Evolutionary conservation across 164 flowering plant species (phyloP).

Genomic region (Chimonanthus praecox): DNA sequence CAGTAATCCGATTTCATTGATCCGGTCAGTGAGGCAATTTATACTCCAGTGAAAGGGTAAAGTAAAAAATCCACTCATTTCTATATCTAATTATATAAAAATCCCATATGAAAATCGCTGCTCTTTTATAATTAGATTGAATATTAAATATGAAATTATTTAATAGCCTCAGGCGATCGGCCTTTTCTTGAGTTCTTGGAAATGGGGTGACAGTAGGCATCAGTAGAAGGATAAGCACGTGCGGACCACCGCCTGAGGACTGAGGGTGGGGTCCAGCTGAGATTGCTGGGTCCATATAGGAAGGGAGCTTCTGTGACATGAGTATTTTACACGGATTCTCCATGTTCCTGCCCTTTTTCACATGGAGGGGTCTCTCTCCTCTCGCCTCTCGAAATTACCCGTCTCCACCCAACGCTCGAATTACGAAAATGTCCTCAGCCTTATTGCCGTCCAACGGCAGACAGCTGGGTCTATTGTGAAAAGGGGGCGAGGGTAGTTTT

Average conservation of each 20-base stretch:
- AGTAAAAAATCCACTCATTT: too few species aligned
- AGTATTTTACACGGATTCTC: slow-evolving; percentile 27
- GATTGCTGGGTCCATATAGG: neutral
- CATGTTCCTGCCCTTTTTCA: slow-evolving; percentile 6
- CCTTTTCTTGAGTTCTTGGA: too few species aligned
- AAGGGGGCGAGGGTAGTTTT: neutral
- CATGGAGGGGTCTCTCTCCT: slow-evolving; percentile 2
- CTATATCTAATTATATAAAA: too few species aligned
- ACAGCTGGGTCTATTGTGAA: neutral
- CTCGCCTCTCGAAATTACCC: neutral
- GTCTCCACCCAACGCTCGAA: neutral
- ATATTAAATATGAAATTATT: too few species aligned
- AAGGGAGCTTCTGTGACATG: slow-evolving; percentile 7
- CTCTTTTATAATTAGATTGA: too few species aligned
- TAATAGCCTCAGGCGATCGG: too few species aligned
- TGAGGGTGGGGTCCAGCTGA: slow-evolving; percentile 8
- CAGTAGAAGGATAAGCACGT: slow-evolving; percentile 6
- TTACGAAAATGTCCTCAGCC: slow-evolving; percentile 6
- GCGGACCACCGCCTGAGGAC: slow-evolving; percentile 3
- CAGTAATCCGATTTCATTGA: too few species aligned
- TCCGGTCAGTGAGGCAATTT: too few species aligned
- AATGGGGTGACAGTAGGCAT: too few species aligned
- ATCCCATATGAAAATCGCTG: too few species aligned
- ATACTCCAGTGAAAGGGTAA: too few species aligned
- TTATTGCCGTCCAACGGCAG: neutral